These are phyloP conservation scores for Ajuga reptans DNA, from an alignment of 305 asterid genomes.

Conservation along the genomic window DNA sequence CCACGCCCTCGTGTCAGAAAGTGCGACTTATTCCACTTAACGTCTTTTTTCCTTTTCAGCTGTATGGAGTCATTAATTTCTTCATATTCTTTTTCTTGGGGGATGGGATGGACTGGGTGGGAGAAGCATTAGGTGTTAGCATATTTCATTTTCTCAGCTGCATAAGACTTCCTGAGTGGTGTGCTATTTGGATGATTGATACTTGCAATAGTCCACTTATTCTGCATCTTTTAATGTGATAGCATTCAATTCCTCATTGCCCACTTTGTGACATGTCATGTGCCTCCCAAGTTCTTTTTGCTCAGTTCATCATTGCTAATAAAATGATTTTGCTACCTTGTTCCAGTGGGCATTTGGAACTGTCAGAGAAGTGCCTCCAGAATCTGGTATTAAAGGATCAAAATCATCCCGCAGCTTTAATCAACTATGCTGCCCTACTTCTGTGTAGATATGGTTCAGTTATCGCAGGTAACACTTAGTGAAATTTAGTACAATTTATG, in stretches of 20 bases:
- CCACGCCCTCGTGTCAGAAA: neutral
- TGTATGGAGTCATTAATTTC: neutral
- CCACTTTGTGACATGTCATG: neutral
- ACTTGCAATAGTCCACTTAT: too few species aligned
- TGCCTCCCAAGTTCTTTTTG: conserved; percentile 8
- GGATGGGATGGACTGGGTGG: neutral
- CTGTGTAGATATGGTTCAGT: conserved; percentile 71
- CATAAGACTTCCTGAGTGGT: neutral
- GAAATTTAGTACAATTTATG: neutral
- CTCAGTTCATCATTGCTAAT: conserved; percentile 16
- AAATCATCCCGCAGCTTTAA: conserved; percentile 82
- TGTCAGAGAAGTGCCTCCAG: conserved; percentile 76
- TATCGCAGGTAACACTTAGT: conserved; percentile 51
- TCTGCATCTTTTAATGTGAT: neutral
- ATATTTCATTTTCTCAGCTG: neutral
- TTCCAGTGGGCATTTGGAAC: conserved; percentile 74
- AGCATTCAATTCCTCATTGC: neutral
- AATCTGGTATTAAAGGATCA: conserved; percentile 76
- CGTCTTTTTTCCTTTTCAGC: neutral
- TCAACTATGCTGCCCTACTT: conserved; percentile 77
- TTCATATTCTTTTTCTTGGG: neutral
- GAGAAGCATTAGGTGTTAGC: neutral
- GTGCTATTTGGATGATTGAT: neutral
- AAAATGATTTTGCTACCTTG: conserved; percentile 18
- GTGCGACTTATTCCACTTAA: neutral